Evolutionary conservation across 1,284 basidiomycete species (phyloP), one percentile per base, ranked within the genome.

Genomic region (Sporisorium iseilematis-ciliati): DNA sequence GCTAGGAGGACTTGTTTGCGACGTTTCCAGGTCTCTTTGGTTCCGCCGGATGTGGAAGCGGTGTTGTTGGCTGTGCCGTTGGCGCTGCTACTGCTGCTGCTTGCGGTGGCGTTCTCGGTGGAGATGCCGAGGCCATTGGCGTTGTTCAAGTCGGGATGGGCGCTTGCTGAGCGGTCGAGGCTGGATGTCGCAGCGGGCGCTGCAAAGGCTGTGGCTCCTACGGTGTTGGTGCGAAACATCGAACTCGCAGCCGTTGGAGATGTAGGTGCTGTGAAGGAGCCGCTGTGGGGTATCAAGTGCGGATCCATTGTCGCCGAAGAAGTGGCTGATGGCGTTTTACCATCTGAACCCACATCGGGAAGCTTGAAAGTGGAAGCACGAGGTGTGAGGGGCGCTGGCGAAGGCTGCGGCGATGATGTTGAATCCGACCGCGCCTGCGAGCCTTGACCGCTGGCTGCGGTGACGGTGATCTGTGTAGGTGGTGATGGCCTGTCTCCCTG

Each of bases 11-110:
- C 66, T 35, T 78, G 76, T 20, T 80, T 80, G 50, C 78, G 65
- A 8, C 75, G 71, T 38, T 78, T 76, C 78, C 78, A 80, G 18
- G 75, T 66, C 29, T 80, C 73, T 49, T 77, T 80, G 3, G 75
- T 80, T 3, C 74, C 66, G 35, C 61, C 68, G 7, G 60, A 55
- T 12, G 54, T 40, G 38, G 54, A 51, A 23, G 38, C 50, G 38
- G 40, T 41, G 20, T 31, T 53, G 54, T 51, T 40, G 41, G 20
- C 41, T 14, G 31, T 42, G 10, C 29, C 26, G 18, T 23, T 21
- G 7, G 8, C 14, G 31, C 12, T 29, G 35, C 26, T 57, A 49
- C 26, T 51, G 29, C 55, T 26, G 11, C 51, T 33, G 16, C 48
- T 42, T n/a, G n/a, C 31, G 29, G 51, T 14, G 7, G n/a, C n/a